Conservation (phyloP, 768 basidiomycete genomes). For the Rhizopogon vesiculosus region DNA sequence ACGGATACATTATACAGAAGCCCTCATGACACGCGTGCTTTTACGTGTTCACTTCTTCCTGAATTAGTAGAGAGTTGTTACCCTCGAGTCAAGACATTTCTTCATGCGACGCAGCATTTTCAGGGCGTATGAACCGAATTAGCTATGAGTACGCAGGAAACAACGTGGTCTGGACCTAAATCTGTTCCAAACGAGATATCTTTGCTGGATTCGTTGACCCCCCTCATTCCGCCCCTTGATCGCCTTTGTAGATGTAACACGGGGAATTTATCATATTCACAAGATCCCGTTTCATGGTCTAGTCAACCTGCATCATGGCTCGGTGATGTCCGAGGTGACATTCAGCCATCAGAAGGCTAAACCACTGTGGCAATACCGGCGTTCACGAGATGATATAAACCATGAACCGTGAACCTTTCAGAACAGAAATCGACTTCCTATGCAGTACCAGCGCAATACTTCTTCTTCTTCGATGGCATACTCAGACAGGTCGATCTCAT, state of each 20-base stretch:
- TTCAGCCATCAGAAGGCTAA: constrained; percentile 17
- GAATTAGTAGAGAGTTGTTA: constrained; percentile 18
- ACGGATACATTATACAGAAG: constrained; percentile 20
- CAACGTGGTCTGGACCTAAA: constrained; percentile 29
- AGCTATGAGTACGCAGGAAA: constrained; percentile 24
- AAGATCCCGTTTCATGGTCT: constrained; percentile 28
- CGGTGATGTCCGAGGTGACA: constrained; percentile 28
- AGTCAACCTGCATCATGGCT: constrained; percentile 25
- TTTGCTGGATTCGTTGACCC: constrained; percentile 15
- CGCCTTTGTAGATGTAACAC: constrained; percentile 27
- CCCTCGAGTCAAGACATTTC: constrained; percentile 17
- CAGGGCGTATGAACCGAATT: constrained; percentile 20
- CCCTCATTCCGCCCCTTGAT: constrained; percentile 27
- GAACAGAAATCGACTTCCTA: constrained; percentile 14
- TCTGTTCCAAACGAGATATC: constrained; percentile 13
- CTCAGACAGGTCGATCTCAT: constrained; percentile 29
- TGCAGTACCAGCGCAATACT: constrained; percentile 25
- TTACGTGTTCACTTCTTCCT: constrained; percentile 27
- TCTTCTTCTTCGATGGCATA: constrained; percentile 29
- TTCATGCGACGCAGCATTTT: constrained; percentile 24
- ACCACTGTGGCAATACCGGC: constrained; percentile 18
- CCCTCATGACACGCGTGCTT: constrained; percentile 13
- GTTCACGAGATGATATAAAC: constrained; percentile 24
- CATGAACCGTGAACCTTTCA: constrained; percentile 6
- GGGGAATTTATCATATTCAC: constrained; percentile 21